Base-by-base conservation (phyloP, 257 asterid species). In the Ajuga chamaepitys region DNA sequence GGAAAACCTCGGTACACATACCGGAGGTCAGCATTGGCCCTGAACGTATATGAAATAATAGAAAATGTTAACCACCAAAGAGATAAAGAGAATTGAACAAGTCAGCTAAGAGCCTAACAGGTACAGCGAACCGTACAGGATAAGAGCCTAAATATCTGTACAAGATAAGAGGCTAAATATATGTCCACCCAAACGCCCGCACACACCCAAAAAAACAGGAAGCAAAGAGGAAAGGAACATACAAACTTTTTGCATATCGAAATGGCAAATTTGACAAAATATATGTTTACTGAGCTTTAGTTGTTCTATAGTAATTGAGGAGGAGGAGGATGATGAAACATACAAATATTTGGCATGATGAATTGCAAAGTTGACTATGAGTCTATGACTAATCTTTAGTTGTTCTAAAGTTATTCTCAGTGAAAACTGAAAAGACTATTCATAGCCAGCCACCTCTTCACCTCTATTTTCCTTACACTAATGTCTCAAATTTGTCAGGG, bases 1-100 rank as follows among this genome's bases (percentile, higher is more conserved):
- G 95, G 86, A 91, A 91, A 58, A 86, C 98, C 68, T 91, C 95
- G 8, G 83, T 83, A 67, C 98, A 91, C 98, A 84, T 84, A 60
- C 94, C 94, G 5, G 95, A 84, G 74, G 91, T 86, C 70, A 91
- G 76, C 91, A 91, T 75, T 11, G 96, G 96, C 24, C 96, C 96
- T 91, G 85, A 61, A 56, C 51, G 56, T 48, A 55, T n/a, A n/a
- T 8, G 24, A 51, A 25, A 38, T 65, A 4, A 32, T 20, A n/a
- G n/a, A 54, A 47, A 30, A 22, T 28, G 63, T 52, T 20, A 60
- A 20, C 48, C 50, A 58, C 35, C 21, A 54, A 70, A 50, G 67
- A 57, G 67, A 57, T 9, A 71, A 5, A 32, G 60, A 63, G 54
- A 58, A 17, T 12, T 20, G 52, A 40, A 42, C 37, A 45, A 17